phyloP scores from a whole-genome alignment of 164 flowering plant species.

The Macadamia integrifolia region DNA sequence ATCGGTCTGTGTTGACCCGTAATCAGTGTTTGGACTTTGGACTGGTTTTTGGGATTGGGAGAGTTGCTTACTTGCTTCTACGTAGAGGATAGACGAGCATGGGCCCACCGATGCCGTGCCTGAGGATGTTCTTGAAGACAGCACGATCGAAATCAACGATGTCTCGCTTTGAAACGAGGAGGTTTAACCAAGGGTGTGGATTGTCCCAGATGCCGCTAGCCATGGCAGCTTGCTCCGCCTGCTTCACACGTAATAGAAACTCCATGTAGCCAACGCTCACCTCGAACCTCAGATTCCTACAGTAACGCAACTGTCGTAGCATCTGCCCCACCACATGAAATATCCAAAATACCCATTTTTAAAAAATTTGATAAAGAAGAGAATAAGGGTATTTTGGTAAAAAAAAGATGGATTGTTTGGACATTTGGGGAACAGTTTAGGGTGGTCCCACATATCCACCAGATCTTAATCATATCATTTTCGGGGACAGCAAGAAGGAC shows the following conservation, averaged over 20 bases:
- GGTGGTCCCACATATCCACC: slow-evolving; percentile 28
- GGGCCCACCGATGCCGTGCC: slow-evolving; percentile 79
- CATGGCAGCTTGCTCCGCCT: slow-evolving; percentile 45
- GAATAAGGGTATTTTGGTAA: no score
- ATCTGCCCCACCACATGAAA: slow-evolving; percentile 24
- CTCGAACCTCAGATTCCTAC: slow-evolving; percentile 36
- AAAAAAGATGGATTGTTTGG: slow-evolving; percentile 26
- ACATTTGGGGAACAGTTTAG: slow-evolving; percentile 19
- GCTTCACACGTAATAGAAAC: slow-evolving; percentile 63
- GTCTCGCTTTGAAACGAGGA: slow-evolving; percentile 54
- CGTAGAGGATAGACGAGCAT: slow-evolving; percentile 77
- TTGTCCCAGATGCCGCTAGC: slow-evolving; percentile 69
- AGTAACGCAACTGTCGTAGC: slow-evolving; percentile 44
- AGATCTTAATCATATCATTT: slow-evolving; percentile 21
- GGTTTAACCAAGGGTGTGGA: slow-evolving; percentile 92
- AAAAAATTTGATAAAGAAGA: no score
- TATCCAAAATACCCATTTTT: no score
- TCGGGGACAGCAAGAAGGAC: slow-evolving; percentile 6
- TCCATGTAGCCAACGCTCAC: slow-evolving; percentile 57
- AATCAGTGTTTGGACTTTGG: no score
- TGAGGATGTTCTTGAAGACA: slow-evolving; percentile 57
- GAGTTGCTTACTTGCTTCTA: slow-evolving; percentile 56
- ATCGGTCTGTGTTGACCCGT: no score
- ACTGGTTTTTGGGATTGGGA: background rate
- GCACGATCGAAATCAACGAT: slow-evolving; percentile 51